A percentile compares a stretch with the other conserved stretches of the same genome.
phyloP scores from a whole-genome alignment of 495 filamentous ascomycete genomes.

The Hypoxylon trugodes region DNA sequence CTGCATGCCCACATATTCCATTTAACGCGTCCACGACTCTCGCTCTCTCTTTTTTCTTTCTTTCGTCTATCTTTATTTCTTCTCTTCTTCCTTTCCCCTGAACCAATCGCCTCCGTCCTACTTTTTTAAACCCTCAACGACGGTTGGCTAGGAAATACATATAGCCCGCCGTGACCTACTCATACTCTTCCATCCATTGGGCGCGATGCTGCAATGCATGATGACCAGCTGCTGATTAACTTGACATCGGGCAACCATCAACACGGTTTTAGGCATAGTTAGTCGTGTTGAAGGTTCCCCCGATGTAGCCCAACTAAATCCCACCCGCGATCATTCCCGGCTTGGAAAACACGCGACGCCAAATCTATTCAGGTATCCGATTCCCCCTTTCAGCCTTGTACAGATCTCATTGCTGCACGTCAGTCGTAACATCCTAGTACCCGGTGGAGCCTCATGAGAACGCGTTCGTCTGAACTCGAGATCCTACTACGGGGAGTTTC shows the following conservation, averaged over 20 bases:
- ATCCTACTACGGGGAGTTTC: conserved; percentile 20
- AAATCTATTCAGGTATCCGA: conserved; percentile 35
- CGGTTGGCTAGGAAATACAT: conserved; percentile 31
- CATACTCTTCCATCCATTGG: conserved; percentile 33
- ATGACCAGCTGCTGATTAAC: conserved; percentile 41
- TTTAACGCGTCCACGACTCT: conserved; percentile 40
- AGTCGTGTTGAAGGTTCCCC: conserved; percentile 31
- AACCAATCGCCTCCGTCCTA: conserved; percentile 25
- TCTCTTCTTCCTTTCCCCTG: conserved; percentile 5
- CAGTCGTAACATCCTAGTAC: conserved; percentile 35
- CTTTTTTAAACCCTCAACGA: conserved; percentile 1
- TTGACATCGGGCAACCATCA: conserved; percentile 32
- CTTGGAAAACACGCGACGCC: conserved; percentile 37
- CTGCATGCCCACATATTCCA: conserved; percentile 38
- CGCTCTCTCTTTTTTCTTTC: conserved; percentile 29
- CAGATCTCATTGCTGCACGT: conserved; percentile 46
- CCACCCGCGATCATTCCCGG: conserved; percentile 30
- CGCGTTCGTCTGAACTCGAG: conserved; percentile 34
- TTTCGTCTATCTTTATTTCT: conserved; percentile 22
- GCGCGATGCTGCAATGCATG: conserved; percentile 36
- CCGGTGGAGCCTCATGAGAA: conserved; percentile 37
- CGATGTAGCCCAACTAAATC: conserved; percentile 40
- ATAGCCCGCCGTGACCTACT: conserved; percentile 36
- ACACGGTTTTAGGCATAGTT: conserved; percentile 31
- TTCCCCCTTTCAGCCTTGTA: conserved; percentile 49